Conservation (phyloP, 306 rosid genomes). For the Cucurbita moschata region DNA sequence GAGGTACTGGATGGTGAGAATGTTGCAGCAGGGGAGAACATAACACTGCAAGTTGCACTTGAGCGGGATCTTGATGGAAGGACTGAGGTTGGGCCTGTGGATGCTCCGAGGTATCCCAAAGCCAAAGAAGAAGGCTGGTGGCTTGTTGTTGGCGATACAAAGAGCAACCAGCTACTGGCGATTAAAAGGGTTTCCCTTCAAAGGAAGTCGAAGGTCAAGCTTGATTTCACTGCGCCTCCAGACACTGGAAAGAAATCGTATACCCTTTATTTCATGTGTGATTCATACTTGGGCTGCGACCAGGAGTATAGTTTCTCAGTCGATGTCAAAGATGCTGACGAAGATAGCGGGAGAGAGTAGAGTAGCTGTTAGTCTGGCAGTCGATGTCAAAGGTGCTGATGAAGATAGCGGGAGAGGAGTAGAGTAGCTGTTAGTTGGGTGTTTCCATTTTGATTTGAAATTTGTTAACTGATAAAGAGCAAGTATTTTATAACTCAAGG, state of each 20-base stretch:
- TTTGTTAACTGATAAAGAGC: background rate
- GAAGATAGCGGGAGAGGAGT: constrained; percentile 29
- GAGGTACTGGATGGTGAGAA: constrained; percentile 50
- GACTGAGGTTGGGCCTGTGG: constrained; percentile 54
- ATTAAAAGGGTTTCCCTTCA: constrained; percentile 69
- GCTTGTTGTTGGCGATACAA: constrained; percentile 83
- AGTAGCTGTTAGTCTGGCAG: background rate
- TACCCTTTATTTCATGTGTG: constrained; percentile 82
- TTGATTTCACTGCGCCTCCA: constrained; percentile 58
- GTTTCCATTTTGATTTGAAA: background rate
- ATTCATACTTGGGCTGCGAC: constrained; percentile 88
- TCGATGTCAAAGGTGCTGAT: constrained; percentile 43
- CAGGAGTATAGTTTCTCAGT: constrained; percentile 62
- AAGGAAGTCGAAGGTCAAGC: constrained; percentile 57
- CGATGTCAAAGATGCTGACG: constrained; percentile 47
- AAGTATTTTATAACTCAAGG: background rate
- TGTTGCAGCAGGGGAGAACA: constrained; percentile 45
- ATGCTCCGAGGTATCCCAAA: constrained; percentile 67
- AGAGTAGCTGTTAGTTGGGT: background rate
- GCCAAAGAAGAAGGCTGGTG: constrained; percentile 95
- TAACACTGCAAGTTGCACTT: constrained; percentile 50
- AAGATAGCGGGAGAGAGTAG: constrained; percentile 25
- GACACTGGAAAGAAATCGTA: constrained; percentile 62
- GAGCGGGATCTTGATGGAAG: constrained; percentile 73
- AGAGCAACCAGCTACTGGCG: constrained; percentile 53